Evolutionary conservation across 1,139 yeast genomes (phyloP), one percentile per base, ranked within the genome.

Genomic region (Meyerozyma athensensis): DNA sequence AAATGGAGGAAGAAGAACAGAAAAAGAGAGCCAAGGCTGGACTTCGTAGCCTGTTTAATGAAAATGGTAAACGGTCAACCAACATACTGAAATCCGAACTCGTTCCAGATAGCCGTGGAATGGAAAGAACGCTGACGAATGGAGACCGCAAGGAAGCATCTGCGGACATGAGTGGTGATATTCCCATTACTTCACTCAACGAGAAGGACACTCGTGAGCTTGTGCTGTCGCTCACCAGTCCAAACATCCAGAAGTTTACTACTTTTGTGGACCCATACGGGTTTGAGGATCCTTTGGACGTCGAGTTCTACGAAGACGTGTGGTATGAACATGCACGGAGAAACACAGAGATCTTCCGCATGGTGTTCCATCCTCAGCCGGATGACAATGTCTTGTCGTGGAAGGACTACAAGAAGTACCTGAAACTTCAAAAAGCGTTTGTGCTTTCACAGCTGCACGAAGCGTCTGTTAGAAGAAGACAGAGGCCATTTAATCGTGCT

Each of bases 281-380:
- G 1, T 87, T 94, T 57, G 81, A 75, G 43, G 99, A 94, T 61
- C 98, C 98, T 0, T 58, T 92, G 34, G 77, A 74, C 43, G 82
- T 77, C 8, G 77, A 75, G 4, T 92, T 94, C 55, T 86, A 80
- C 53, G 92, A 85, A 50, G 96, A 87, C 47, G 60, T 82, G n/a
- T 92, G 97, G 97, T 77, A 72, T 52, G 82, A 85, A 8, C 79
- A 78, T 54, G 97, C 98, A 0, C 68, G 84, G 42, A 73, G 90
- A 49, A 94, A 94, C 54, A 89, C 97, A 0, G 73, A 77, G 43
- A 65, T 92, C 6, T 94, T 76, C 63, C 72, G 97, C 43, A 71
- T 83, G 59, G 87, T 92, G 3, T 94, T 94, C 72, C 92, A 90
- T 47, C 80, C 89, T 46, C 97, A 92, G 56, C 99, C 99, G 0